Evolutionary conservation across 768 basidiomycete species (phyloP), one percentile per base, ranked within the genome.

Genomic region (Suillus subaureus): DNA sequence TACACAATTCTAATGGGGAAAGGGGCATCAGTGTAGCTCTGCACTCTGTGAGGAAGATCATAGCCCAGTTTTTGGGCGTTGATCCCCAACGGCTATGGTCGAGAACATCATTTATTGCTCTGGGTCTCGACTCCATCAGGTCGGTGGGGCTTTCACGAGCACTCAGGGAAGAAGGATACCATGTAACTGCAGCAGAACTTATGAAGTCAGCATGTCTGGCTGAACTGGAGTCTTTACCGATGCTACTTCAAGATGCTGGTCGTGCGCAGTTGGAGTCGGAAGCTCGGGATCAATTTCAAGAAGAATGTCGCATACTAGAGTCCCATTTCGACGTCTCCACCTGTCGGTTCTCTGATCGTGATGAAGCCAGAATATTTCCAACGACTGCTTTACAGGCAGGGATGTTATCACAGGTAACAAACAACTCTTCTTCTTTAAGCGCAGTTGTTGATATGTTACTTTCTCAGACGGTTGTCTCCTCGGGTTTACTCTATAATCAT

Each of bases 71-170:
- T 58, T 64, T 73, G 23, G 62, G 51, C 35, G 8, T 73, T 39
- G 40, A 69, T 28, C 40, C 37, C 7, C 69, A 74, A 51, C 65
- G 8, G 31, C 11, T 74, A 39, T 56, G 23, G 45, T 62, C 57
- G 1, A 52, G 54, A 11, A 73, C 74, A 12, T 83, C 84, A 5
- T 76, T 84, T 33, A 70, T 84, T 15, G 79, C 83, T 6, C 70
- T 84, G 61, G 83, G 83, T 9, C 68, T 84, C 37, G 83, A 84
- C 66, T 84, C 83, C 8, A 80, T 84, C 65, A 80, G 78, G 65
- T 79, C 83, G 0, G 79, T 84, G 12, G 81, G 82, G 3, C 71
- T 84, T 42, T 76, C 81, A 37, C 79, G 75, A 61, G 40, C 64
- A 12, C 68, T 84, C 15, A 71, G 72, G 26, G 72, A 72, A 62